These are phyloP conservation scores for Starmerella scarabaei DNA, from an alignment of 805 yeast genomes.

Conservation along the genomic window DNA sequence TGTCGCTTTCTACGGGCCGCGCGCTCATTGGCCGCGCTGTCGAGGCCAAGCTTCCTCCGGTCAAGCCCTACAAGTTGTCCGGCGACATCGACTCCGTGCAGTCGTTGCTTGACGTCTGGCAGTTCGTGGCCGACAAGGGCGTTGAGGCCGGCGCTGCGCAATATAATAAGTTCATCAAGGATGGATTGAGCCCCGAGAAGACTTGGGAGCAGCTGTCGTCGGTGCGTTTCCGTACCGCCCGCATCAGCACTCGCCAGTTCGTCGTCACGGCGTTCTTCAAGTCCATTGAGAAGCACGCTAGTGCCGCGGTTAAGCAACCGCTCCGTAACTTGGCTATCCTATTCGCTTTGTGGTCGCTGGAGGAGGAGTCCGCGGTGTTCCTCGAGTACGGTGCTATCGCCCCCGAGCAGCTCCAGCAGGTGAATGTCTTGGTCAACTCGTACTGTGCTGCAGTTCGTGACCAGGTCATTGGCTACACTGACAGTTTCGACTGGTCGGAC, in stretches of 20 bases:
- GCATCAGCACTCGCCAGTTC: conserved; percentile 30
- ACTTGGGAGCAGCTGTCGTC: conserved; percentile 32
- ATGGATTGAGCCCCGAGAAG: conserved; percentile 23
- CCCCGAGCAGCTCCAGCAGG: conserved; percentile 33
- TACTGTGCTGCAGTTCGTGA: conserved; percentile 43
- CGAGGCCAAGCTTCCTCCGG: conserved; percentile 23
- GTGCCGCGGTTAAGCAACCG: conserved; percentile 9
- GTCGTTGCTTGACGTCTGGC: conserved; percentile 29
- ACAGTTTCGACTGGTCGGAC: conserved; percentile 68
- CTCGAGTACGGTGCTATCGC: conserved; percentile 46
- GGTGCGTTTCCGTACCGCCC: conserved; percentile 31
- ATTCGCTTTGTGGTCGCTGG: conserved; percentile 53
- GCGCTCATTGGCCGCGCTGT: conserved; percentile 43
- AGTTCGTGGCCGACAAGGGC: conserved; percentile 27
- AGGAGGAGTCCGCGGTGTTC: conserved; percentile 57
- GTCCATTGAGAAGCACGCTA: conserved; percentile 11
- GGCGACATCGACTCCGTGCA: conserved; percentile 22
- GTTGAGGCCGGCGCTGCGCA: conserved; percentile 27
- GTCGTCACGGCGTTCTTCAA: conserved; percentile 27
- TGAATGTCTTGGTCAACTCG: conserved; percentile 33
- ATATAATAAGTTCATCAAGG: conserved; percentile 19
- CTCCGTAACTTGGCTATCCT: conserved; percentile 17
- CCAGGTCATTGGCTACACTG: conserved; percentile 63
- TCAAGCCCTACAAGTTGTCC: conserved; percentile 13
- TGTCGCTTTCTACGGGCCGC: conserved; percentile 75